Conservation (phyloP, 345 rosid species). For the Brassica incana region DNA sequence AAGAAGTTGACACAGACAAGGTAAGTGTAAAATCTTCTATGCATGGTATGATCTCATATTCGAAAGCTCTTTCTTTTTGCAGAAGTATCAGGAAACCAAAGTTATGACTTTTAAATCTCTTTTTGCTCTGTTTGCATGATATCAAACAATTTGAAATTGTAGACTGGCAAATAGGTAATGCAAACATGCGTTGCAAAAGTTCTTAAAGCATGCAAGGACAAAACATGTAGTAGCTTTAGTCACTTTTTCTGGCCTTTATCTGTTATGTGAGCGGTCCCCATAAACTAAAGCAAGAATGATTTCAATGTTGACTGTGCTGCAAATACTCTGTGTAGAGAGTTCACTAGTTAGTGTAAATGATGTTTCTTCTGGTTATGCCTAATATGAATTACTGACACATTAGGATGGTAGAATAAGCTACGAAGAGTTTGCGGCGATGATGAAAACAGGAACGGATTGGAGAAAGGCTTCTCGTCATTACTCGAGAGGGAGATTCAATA, state of each 20-base stretch:
- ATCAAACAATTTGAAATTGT: slow-evolving; percentile 9
- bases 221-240: slow-evolving; percentile 30
- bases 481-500: slow-evolving; percentile 98
- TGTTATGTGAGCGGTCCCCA: slow-evolving; percentile 34
- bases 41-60: neutral
- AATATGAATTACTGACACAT: slow-evolving; percentile 19
- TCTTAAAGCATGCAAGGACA: slow-evolving; percentile 31
- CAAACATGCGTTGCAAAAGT: slow-evolving; percentile 34
- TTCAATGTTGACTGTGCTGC: neutral
- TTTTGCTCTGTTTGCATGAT: slow-evolving; percentile 5
- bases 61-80: slow-evolving; percentile 22
- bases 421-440: slow-evolving; percentile 97
- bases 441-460: slow-evolving; percentile 99
- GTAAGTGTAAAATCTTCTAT: slow-evolving; percentile 40
- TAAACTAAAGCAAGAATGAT: slow-evolving; percentile 14
- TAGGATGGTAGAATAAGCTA: slow-evolving; percentile 99
- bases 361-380: slow-evolving; percentile 23
- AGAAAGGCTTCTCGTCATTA: slow-evolving; percentile 99
- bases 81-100: slow-evolving; percentile 1
- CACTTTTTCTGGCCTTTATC: neutral
- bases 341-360: neutral
- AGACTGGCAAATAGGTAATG: slow-evolving; percentile 21
- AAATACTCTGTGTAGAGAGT: neutral
- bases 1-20: slow-evolving; percentile 99
- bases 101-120: slow-evolving; percentile 11